phyloP scores from a whole-genome alignment of 2,329 filamentous ascomycete species.

The Periglandula ipomoeae region DNA sequence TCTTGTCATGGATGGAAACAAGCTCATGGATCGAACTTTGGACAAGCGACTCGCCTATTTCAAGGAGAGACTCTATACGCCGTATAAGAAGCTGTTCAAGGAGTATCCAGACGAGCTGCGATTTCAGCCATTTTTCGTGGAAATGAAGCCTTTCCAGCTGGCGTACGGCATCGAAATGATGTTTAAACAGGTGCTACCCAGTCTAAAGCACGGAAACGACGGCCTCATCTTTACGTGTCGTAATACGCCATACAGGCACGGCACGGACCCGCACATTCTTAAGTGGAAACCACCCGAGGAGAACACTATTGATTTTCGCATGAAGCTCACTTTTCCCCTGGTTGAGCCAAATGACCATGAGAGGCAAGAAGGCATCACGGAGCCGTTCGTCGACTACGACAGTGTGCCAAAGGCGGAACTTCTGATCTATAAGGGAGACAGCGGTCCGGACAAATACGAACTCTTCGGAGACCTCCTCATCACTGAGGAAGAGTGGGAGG shows the following conservation, averaged over 20 bases:
- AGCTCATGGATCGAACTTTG: constrained; percentile 67
- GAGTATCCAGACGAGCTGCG: constrained; percentile 59
- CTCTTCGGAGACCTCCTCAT: constrained; percentile 60
- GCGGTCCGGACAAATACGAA: constrained; percentile 45
- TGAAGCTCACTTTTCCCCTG: constrained; percentile 66
- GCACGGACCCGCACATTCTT: constrained; percentile 86
- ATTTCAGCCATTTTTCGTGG: constrained; percentile 69
- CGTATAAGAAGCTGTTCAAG: constrained; percentile 54
- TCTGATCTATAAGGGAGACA: constrained; percentile 56
- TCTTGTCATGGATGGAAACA: constrained; percentile 68
- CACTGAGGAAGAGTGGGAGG: constrained; percentile 72
- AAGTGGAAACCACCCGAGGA: constrained; percentile 97
- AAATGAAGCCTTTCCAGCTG: constrained; percentile 84
- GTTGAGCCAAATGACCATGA: constrained; percentile 62
- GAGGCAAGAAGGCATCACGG: constrained; percentile 53
- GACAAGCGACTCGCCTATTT: constrained; percentile 88
- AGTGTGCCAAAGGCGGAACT: constrained; percentile 66
- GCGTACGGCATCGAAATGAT: constrained; percentile 86
- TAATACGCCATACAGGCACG: constrained; percentile 74
- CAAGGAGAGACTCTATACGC: constrained; percentile 64
- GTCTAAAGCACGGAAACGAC: constrained; percentile 85
- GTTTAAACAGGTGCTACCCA: constrained; percentile 79
- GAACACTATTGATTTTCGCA: constrained; percentile 88
- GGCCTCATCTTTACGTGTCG: constrained; percentile 97
- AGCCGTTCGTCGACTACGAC: constrained; percentile 69